Evolutionary conservation across 331 rosid genomes (phyloP).

Genomic region (Acacia pycnantha): DNA sequence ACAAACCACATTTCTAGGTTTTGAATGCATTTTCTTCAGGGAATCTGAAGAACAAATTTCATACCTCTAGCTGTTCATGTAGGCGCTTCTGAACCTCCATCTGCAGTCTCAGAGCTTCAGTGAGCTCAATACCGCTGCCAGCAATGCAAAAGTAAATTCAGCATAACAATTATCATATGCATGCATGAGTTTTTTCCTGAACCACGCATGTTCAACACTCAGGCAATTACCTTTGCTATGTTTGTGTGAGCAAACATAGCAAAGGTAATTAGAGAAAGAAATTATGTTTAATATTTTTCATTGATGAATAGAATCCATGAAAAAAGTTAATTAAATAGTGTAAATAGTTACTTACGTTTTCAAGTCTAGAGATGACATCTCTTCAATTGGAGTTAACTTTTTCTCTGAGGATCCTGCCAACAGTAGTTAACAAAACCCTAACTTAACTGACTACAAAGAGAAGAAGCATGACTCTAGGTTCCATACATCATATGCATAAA

Average conservation of each 20-base stretch:
- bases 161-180: constrained; percentile 18
- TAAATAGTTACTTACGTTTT: constrained; percentile 67
- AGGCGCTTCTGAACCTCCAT: constrained; percentile 98
- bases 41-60: constrained; percentile 21
- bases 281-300: not conserved
- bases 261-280: constrained; percentile 28
- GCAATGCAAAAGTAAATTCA: constrained; percentile 23
- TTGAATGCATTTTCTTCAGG: constrained; percentile 18
- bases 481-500: constrained; percentile 25
- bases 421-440: constrained; percentile 30
- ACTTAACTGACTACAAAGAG: constrained; percentile 25
- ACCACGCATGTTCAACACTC: not conserved
- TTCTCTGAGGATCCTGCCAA: constrained; percentile 73
- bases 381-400: constrained; percentile 64
- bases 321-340: constrained; percentile 19
- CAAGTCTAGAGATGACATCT: constrained; percentile 78
- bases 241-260: not conserved
- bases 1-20: constrained; percentile 21
- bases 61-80: constrained; percentile 98
- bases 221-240: not conserved
- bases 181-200: not conserved
- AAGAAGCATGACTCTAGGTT: constrained; percentile 25
- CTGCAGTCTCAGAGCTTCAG: constrained; percentile 96
- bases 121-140: constrained; percentile 84
- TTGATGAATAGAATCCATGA: constrained; percentile 13